Evolutionary conservation across 352 stramenopile species (phyloP).

Genomic region (Phytophthora fragariaefolia): DNA sequence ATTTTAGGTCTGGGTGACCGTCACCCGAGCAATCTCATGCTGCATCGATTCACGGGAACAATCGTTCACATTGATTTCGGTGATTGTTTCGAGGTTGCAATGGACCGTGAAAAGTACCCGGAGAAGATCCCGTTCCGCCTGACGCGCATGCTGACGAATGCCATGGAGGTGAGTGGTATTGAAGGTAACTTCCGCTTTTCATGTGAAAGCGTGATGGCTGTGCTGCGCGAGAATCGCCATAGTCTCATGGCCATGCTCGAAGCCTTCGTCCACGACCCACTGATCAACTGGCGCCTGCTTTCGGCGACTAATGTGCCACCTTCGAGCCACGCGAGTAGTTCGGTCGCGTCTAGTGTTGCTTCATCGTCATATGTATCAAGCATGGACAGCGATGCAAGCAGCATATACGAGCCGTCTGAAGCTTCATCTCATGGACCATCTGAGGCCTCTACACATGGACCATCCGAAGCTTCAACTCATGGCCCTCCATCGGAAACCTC

Average conservation of each 20-base stretch:
- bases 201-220: slow-evolving; percentile 97
- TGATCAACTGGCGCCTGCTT: slow-evolving; percentile 97
- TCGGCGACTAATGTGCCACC: slow-evolving; percentile 60
- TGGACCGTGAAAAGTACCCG: slow-evolving; percentile 98
- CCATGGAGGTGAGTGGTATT: slow-evolving; percentile 98
- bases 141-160: slow-evolving; percentile 98
- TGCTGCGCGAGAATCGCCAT: slow-evolving; percentile 97
- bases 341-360: slow-evolving; percentile 34
- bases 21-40: slow-evolving; percentile 99
- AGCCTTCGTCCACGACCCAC: slow-evolving; percentile 99
- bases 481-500: slow-evolving; percentile 9
- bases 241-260: slow-evolving; percentile 99
- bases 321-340: slow-evolving; percentile 46
- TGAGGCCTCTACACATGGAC: neutral
- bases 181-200: slow-evolving; percentile 99
- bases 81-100: slow-evolving; percentile 98
- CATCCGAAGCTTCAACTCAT: neutral
- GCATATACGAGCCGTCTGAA: slow-evolving; percentile 26
- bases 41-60: slow-evolving; percentile 97
- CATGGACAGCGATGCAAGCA: slow-evolving; percentile 33
- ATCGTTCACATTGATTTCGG: slow-evolving; percentile 99
- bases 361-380: slow-evolving; percentile 46
- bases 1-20: slow-evolving; percentile 99
- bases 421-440: slow-evolving; percentile 9
- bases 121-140: slow-evolving; percentile 99